These are phyloP conservation scores for Fusarium solani-melongenae DNA, from an alignment of 2,329 filamentous ascomycete genomes.

Conservation along the genomic window DNA sequence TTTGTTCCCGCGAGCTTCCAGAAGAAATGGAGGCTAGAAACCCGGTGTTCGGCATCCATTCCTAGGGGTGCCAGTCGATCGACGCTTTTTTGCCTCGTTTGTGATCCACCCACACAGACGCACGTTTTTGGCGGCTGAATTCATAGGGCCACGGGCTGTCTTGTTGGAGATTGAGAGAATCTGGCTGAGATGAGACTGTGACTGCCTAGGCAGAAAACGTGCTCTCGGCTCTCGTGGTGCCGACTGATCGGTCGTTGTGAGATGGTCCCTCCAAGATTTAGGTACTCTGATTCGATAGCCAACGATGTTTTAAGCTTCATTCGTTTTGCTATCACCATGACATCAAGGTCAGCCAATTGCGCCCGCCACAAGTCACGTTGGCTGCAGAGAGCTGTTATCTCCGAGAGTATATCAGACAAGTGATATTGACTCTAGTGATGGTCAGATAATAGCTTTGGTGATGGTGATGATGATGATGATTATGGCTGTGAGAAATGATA, in stretches of 20 bases:
- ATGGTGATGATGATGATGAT: slow-evolving; percentile 11
- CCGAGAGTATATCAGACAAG: slow-evolving; percentile 1
- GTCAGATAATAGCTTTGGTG: background rate
- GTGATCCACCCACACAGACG: background rate
- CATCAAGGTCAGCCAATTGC: slow-evolving; percentile 34
- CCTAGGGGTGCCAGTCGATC: background rate
- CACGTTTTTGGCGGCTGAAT: background rate
- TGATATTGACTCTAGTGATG: background rate
- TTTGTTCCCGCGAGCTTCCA: slow-evolving; percentile 36
- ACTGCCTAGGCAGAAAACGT: background rate
- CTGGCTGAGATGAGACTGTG: background rate
- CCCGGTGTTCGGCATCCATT: slow-evolving; percentile 24
- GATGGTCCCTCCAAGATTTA: slow-evolving; percentile 1
- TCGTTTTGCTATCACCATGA: slow-evolving; percentile 25
- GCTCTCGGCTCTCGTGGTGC: slow-evolving; percentile 25
- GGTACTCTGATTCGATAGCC: slow-evolving; percentile 19
- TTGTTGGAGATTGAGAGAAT: background rate
- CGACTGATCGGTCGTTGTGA: slow-evolving; percentile 7
- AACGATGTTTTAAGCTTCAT: slow-evolving; percentile 26
- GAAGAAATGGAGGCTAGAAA: slow-evolving; percentile 25
- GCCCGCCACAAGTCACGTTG: slow-evolving; percentile 28
- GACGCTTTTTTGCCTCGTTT: background rate
- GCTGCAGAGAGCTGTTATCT: slow-evolving; percentile 31
- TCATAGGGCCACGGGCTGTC: slow-evolving; percentile 13
- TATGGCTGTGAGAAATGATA: slow-evolving; percentile 10